Conservation (phyloP, 2,329 filamentous ascomycete genomes). For the Verticillium dahliae region DNA sequence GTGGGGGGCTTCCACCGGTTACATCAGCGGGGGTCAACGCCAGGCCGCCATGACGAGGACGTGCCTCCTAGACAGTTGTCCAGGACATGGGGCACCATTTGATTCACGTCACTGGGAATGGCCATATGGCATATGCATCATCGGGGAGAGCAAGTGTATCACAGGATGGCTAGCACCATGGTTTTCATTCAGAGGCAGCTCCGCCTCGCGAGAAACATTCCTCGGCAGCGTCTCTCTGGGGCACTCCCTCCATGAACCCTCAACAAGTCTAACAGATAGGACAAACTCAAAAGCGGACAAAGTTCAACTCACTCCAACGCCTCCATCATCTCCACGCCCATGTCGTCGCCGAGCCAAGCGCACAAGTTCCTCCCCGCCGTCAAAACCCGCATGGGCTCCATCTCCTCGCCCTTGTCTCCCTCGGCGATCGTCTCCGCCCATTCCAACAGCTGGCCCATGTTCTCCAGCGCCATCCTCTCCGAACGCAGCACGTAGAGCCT, state of each 20-base stretch:
- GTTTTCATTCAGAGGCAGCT: too few species aligned
- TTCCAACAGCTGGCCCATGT: conserved; percentile 19
- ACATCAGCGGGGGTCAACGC: neutral
- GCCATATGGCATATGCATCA: too few species aligned
- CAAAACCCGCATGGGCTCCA: conserved; percentile 4
- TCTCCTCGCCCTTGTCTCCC: neutral
- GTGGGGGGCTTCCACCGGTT: neutral
- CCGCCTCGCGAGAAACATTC: too few species aligned
- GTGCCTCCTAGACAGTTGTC: neutral
- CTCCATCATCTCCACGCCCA: neutral
- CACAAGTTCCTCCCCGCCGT: conserved; percentile 17
- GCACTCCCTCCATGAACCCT: too few species aligned
- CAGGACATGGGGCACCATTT: too few species aligned
- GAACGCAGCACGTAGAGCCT: conserved; percentile 19
- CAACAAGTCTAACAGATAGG: too few species aligned
- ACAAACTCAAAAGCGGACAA: too few species aligned
- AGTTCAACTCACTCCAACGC: neutral
- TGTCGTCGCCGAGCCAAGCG: conserved; percentile 14
- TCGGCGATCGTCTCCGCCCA: conserved; percentile 22
- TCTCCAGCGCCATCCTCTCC: conserved; percentile 19
- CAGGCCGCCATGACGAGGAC: neutral
- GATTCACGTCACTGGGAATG: too few species aligned
- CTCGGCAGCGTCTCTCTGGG: too few species aligned
- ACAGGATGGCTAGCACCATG: too few species aligned
- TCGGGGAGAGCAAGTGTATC: too few species aligned